These are phyloP conservation scores for Pseudogymnoascus sp. DNA, from an alignment of 2,329 filamentous ascomycete genomes.

Conservation along the genomic window DNA sequence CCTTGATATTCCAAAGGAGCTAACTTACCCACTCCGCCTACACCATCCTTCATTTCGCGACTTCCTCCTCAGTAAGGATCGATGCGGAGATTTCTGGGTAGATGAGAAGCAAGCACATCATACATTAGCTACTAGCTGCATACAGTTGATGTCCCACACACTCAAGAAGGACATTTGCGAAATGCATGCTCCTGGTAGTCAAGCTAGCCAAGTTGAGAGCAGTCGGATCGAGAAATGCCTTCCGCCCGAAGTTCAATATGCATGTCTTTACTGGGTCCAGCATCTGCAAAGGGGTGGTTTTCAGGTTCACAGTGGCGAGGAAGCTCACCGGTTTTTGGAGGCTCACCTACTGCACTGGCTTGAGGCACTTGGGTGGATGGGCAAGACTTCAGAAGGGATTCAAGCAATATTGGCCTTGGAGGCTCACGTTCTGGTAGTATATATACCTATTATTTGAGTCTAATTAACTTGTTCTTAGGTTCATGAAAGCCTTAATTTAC, in stretches of 20 bases:
- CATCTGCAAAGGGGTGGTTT: conserved; percentile 24
- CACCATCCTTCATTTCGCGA: no score
- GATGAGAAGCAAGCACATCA: conserved; percentile 28
- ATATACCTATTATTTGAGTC: conserved; percentile 1
- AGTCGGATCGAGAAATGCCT: conserved; percentile 23
- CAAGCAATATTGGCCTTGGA: conserved; percentile 14
- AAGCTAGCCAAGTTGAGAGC: conserved; percentile 17
- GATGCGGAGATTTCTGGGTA: conserved; percentile 12
- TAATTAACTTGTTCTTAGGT: not conserved
- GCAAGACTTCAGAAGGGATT: conserved; percentile 17
- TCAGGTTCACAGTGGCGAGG: conserved; percentile 21
- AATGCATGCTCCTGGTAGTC: conserved; percentile 14
- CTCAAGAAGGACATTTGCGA: conserved; percentile 28
- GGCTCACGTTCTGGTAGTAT: conserved; percentile 11
- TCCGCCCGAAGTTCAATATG: conserved; percentile 31
- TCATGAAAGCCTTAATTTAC: not conserved
- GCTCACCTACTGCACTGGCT: conserved; percentile 29
- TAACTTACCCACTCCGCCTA: conserved; percentile 23
- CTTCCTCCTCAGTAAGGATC: no score
- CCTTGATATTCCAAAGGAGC: conserved; percentile 11
- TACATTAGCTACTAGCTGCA: conserved; percentile 25
- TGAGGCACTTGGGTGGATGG: conserved; percentile 29
- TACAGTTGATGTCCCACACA: conserved; percentile 23
- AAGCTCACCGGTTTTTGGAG: conserved; percentile 23
- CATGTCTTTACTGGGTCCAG: conserved; percentile 28